Evolutionary conservation across 1,284 basidiomycete genomes (phyloP).

Genomic region (Phlebopus sp.): DNA sequence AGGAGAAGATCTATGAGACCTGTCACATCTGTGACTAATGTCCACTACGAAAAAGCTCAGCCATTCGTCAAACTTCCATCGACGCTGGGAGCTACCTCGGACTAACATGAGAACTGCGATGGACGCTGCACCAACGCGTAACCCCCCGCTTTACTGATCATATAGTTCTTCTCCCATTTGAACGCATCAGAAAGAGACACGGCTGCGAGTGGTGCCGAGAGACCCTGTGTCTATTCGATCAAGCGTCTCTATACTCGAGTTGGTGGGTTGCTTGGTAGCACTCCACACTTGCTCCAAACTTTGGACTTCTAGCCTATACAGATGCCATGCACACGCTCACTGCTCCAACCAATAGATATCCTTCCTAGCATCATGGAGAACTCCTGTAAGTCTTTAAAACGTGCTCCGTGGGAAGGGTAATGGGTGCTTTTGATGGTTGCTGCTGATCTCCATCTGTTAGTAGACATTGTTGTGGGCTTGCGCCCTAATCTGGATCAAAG

Average conservation of each 20-base stretch:
- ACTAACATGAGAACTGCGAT: no score
- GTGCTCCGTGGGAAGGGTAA: slow-evolving; percentile 7
- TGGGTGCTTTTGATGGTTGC: slow-evolving; percentile 10
- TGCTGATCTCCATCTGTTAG: slow-evolving; percentile 4
- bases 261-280: neutral
- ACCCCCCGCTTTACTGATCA: no score
- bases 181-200: no score
- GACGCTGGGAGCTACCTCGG: no score
- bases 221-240: neutral
- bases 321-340: neutral
- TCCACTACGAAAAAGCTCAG: no score
- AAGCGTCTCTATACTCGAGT: neutral
- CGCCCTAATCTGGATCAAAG: neutral
- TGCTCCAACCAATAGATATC: neutral
- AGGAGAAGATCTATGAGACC: neutral
- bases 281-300: neutral
- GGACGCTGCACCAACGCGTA: no score
- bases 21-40: no score
- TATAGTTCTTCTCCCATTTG: no score
- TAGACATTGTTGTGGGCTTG: neutral
- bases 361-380: no score
- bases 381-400: no score
- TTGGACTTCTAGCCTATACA: neutral
- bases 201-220: neutral
- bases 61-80: no score